phyloP scores from a whole-genome alignment of 2,329 filamentous ascomycete genomes.

The Lachnellula arida region DNA sequence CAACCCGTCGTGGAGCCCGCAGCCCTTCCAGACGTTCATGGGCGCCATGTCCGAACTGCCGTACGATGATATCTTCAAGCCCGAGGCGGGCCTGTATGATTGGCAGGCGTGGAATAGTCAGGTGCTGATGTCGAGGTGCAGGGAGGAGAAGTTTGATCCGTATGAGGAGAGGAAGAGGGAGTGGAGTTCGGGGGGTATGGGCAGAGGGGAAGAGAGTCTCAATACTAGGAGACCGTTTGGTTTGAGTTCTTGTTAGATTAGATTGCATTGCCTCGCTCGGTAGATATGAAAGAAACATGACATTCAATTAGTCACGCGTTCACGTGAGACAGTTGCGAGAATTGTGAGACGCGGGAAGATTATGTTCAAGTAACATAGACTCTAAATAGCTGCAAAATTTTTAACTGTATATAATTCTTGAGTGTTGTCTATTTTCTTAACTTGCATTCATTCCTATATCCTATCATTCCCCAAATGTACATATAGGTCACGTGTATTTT shows the following conservation, averaged over 20 bases:
- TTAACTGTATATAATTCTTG: no score
- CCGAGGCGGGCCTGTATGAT: slow-evolving; percentile 26
- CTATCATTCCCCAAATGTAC: no score
- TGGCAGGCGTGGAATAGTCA: slow-evolving; percentile 31
- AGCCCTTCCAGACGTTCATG: slow-evolving; percentile 32
- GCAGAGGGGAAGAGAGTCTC: slow-evolving; percentile 3
- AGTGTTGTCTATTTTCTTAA: no score
- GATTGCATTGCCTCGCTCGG: neutral
- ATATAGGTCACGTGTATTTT: no score
- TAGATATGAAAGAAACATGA: neutral
- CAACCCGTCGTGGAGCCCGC: slow-evolving; percentile 25
- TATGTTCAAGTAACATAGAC: no score
- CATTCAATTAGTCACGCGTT: neutral
- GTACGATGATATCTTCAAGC: slow-evolving; percentile 32
- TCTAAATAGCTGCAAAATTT: no score
- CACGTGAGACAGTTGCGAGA: neutral
- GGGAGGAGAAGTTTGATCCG: slow-evolving; percentile 29
- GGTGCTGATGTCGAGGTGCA: slow-evolving; percentile 25
- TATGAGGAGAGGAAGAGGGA: slow-evolving; percentile 22
- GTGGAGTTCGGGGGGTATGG: slow-evolving; percentile 12
- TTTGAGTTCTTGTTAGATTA: slow-evolving; percentile 12
- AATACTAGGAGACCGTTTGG: slow-evolving; percentile 18
- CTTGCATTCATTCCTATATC: no score
- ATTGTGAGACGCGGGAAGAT: no score
- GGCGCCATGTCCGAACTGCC: slow-evolving; percentile 28